Evolutionary conservation across 306 rosid species (phyloP).

Genomic region (Cicer bijugum): DNA sequence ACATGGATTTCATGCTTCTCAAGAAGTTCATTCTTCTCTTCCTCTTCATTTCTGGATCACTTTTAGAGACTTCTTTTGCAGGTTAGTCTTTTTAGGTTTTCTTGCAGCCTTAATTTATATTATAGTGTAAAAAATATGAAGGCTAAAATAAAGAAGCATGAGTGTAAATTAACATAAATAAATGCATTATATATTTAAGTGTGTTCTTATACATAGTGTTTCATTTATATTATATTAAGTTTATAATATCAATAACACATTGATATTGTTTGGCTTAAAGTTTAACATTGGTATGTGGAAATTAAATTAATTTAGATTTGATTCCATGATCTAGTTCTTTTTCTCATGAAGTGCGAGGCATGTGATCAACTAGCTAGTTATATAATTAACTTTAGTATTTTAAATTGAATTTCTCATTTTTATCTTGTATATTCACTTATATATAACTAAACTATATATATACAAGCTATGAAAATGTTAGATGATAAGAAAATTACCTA

Average conservation of each 20-base stretch:
- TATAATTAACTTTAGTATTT: slow-evolving; percentile 11
- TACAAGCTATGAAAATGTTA: background rate
- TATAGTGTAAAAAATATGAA: no score
- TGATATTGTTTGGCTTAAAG: background rate
- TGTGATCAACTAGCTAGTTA: slow-evolving; percentile 40
- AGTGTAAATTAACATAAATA: background rate
- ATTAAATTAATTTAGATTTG: slow-evolving; percentile 38
- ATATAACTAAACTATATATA: background rate
- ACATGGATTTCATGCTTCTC: slow-evolving; percentile 60
- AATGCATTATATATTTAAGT: background rate
- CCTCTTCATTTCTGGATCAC: slow-evolving; percentile 59
- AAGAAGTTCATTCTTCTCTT: slow-evolving; percentile 53
- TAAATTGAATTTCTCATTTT: background rate
- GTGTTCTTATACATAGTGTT: background rate
- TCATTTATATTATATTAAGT: slow-evolving; percentile 19
- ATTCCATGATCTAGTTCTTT: slow-evolving; percentile 36
- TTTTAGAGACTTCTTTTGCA: slow-evolving; percentile 70
- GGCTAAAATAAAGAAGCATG: no score
- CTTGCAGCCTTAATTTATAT: slow-evolving; percentile 44
- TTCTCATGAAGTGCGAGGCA: slow-evolving; percentile 44
- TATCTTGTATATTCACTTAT: background rate
- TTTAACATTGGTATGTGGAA: slow-evolving; percentile 18
- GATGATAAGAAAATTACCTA: slow-evolving; percentile 9
- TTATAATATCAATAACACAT: slow-evolving; percentile 13
- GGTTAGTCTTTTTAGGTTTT: slow-evolving; percentile 55